These are phyloP conservation scores for Wickerhamiella alocasiicola DNA, from an alignment of 805 yeast species.

Conservation along the genomic window DNA sequence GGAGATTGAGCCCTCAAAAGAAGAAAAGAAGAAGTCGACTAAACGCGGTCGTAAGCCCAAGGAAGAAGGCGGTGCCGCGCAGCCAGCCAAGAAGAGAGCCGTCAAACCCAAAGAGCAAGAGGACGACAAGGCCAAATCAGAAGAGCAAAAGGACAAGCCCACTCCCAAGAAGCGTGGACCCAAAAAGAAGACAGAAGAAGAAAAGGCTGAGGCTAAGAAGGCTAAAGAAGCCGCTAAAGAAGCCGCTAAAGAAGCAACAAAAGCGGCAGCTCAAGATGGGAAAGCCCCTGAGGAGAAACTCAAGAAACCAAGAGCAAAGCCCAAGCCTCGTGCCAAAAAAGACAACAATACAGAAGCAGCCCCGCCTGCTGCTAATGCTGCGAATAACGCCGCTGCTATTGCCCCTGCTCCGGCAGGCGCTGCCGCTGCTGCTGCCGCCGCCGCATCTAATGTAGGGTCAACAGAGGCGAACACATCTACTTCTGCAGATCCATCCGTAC, in stretches of 20 bases:
- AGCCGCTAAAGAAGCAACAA: slow-evolving; percentile 2
- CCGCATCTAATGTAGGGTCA: not conserved
- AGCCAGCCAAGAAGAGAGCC: slow-evolving; percentile 10
- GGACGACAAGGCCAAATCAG: not conserved
- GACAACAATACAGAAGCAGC: slow-evolving; percentile 3
- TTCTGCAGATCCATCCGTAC: not conserved
- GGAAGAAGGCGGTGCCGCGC: slow-evolving; percentile 3
- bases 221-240: not conserved
- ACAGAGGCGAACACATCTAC: not conserved
- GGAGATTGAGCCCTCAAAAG: slow-evolving; percentile 15
- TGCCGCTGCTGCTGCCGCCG: not conserved
- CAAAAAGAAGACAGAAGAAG: slow-evolving; percentile 3
- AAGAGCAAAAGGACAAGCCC: slow-evolving; percentile 1
- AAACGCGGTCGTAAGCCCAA: slow-evolving; percentile 15
- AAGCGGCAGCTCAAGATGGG: not conserved
- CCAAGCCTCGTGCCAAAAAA: slow-evolving; percentile 5
- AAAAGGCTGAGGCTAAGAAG: not conserved
- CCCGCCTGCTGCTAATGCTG: slow-evolving; percentile 7
- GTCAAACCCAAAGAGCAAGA: slow-evolving; percentile 5
- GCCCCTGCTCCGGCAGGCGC: not conserved
- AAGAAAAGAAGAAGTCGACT: slow-evolving; percentile 15
- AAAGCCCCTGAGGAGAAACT: slow-evolving; percentile 8
- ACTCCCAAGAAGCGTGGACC: slow-evolving; percentile 6
- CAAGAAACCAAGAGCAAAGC: slow-evolving; percentile 12
- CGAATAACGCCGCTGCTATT: not conserved